phyloP scores from a whole-genome alignment of 495 filamentous ascomycete genomes.

The Parachaetomium inaequale region DNA sequence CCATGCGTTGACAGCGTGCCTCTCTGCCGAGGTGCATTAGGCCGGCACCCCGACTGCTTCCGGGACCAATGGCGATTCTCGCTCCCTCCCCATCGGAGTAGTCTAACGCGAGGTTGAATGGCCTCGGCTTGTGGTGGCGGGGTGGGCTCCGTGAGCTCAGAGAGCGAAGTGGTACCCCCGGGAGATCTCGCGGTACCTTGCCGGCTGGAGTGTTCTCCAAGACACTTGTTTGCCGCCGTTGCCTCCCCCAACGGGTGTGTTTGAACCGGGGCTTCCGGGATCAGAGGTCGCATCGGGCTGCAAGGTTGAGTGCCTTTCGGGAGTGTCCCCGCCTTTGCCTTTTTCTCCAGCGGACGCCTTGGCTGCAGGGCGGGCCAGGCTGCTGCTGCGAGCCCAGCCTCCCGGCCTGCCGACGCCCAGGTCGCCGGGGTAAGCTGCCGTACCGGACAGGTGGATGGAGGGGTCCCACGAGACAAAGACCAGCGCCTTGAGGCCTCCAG shows the following conservation, averaged over 20 bases:
- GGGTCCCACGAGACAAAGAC: slow-evolving; percentile 66
- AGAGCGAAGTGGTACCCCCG: slow-evolving; percentile 35
- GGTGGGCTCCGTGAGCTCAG: background rate
- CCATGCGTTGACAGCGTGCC: too few species aligned
- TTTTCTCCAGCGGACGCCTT: background rate
- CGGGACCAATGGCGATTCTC: background rate
- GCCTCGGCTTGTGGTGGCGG: background rate
- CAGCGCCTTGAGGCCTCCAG: slow-evolving; percentile 45
- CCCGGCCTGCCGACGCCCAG: background rate
- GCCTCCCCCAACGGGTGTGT: background rate
- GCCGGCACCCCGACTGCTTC: background rate
- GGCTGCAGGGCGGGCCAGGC: slow-evolving; percentile 4
- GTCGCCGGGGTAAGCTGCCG: slow-evolving; percentile 20
- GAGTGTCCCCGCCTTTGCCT: slow-evolving; percentile 17
- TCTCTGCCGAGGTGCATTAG: background rate
- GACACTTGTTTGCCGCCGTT: background rate
- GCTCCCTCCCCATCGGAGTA: background rate
- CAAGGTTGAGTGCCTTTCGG: background rate
- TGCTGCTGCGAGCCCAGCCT: background rate
- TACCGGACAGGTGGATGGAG: slow-evolving; percentile 27
- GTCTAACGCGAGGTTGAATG: background rate
- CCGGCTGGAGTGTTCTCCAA: slow-evolving; percentile 30
- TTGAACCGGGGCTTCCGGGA: background rate
- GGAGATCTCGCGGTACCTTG: slow-evolving; percentile 33
- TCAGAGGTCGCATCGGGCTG: background rate